These are phyloP conservation scores for Pseudogymnoascus sp. DNA, from an alignment of 2,329 filamentous ascomycete genomes.

Conservation along the genomic window DNA sequence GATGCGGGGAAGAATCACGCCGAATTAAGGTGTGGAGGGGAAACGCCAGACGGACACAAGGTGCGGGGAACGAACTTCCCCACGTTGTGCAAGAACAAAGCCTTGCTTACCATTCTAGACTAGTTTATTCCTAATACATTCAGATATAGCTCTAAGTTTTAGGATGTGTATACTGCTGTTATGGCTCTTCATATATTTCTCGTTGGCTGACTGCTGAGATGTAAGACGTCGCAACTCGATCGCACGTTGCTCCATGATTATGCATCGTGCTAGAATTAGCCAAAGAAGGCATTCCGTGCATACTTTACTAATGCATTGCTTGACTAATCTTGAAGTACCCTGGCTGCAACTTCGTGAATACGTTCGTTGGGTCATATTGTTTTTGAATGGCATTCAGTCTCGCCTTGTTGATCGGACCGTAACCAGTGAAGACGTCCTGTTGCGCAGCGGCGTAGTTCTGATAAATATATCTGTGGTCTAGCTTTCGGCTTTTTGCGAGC, in stretches of 20 bases:
- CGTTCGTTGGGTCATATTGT: constrained; percentile 9
- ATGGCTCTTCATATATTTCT: background rate
- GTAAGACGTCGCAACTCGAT: background rate
- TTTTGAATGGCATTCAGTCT: constrained; percentile 11
- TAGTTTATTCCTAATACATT: too few relatives aligned
- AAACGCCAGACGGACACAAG: background rate
- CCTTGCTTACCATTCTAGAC: background rate
- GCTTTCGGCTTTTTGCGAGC: too few relatives aligned
- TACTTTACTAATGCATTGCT: too few relatives aligned
- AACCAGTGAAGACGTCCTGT: constrained; percentile 12
- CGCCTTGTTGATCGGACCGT: constrained; percentile 11
- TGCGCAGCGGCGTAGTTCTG: constrained; percentile 12
- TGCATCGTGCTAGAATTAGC: background rate
- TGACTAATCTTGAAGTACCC: too few relatives aligned
- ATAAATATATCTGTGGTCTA: constrained; percentile 10
- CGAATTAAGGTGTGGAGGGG: background rate
- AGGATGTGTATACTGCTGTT: background rate
- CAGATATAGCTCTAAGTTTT: background rate
- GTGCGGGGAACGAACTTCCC: background rate
- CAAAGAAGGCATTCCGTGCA: background rate
- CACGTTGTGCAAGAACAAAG: background rate
- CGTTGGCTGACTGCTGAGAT: background rate
- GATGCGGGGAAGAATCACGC: background rate
- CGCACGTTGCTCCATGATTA: background rate
- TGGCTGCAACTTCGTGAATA: constrained; percentile 11